phyloP scores from a whole-genome alignment of 148 eudicot species.

The Rhododendron ovatum region DNA sequence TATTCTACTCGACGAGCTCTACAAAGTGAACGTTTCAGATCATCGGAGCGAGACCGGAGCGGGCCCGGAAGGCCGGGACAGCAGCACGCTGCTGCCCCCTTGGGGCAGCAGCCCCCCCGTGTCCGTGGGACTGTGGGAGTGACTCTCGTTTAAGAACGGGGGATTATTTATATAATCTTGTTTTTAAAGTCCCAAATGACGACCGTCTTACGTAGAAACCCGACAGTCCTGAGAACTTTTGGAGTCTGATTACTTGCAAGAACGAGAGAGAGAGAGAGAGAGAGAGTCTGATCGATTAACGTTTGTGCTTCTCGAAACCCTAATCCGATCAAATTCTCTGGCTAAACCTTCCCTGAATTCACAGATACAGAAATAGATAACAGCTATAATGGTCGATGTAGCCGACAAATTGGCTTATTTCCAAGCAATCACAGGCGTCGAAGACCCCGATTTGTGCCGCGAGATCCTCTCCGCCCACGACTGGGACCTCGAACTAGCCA shows the following conservation, averaged over 20 bases:
- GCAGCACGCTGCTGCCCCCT: too few species aligned
- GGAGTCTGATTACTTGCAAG: not conserved
- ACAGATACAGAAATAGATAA: not conserved
- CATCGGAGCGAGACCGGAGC: too few species aligned
- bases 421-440: conserved; percentile 85
- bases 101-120: too few species aligned
- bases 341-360: not conserved
- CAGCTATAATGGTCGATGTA: conserved; percentile 50
- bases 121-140: too few species aligned
- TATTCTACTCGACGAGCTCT: too few species aligned
- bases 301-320: not conserved
- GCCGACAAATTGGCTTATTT: conserved; percentile 73
- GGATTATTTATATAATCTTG: too few species aligned
- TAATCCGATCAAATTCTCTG: not conserved
- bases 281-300: too few species aligned
- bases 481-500: conserved; percentile 91
- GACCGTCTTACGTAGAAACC: not conserved
- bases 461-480: conserved; percentile 85
- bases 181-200: not conserved
- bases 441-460: conserved; percentile 77
- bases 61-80: too few species aligned
- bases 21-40: too few species aligned
- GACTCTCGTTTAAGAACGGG: too few species aligned
- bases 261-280: not conserved
- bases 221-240: not conserved